Evolutionary conservation across 768 basidiomycete genomes (phyloP), one percentile per base, ranked within the genome.

Genomic region (Vishniacozyma victoriae): DNA sequence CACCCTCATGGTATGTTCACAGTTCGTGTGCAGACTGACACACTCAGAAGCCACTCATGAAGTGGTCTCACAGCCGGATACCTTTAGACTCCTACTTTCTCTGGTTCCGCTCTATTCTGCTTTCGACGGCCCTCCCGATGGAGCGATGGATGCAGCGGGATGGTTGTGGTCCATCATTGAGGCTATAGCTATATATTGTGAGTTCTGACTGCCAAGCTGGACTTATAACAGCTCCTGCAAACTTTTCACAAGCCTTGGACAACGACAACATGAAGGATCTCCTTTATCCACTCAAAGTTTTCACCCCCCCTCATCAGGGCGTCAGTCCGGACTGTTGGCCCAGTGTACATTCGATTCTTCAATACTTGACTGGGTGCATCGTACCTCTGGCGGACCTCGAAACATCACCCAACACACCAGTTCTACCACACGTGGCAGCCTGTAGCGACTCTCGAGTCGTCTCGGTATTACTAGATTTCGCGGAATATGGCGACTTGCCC

Each of bases 381-480:
- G 19, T 11, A 9, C 9, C 19, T 38, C 12, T 11, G n/a, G 39
- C 19, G 7, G 39, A 16, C 15, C 7, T 22, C 15, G 13, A n/a
- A 23, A 19, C 39, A 15, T 14, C n/a, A 9, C 39, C 5, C 41
- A 23, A 11, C 24, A 26, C 23, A 16, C 41, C 15, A 18, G 3
- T 18, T 42, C 13, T 22, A 42, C 11, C 9, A 18, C 16, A 42
- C n/a, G 23, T 22, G 27, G 12, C 27, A n/a, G 23, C 23, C 27
- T 12, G 23, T 20, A 38, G n/a, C 2, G n/a, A 35, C 43, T 29
- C 43, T 22, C 11, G 31, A 31, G 16, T 41, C 29, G 39, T 42
- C 23, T 24, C 31, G 35, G 22, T 24, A 16, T 16, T 46, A n/a
- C 14, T 52, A 27, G 52, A 46, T 35, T 47, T 54, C 18, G 35